Percentiles rank a stretch among this genome's conserved stretches.
phyloP scores from a whole-genome alignment of 345 rosid species.

The Citrus hindsii region DNA sequence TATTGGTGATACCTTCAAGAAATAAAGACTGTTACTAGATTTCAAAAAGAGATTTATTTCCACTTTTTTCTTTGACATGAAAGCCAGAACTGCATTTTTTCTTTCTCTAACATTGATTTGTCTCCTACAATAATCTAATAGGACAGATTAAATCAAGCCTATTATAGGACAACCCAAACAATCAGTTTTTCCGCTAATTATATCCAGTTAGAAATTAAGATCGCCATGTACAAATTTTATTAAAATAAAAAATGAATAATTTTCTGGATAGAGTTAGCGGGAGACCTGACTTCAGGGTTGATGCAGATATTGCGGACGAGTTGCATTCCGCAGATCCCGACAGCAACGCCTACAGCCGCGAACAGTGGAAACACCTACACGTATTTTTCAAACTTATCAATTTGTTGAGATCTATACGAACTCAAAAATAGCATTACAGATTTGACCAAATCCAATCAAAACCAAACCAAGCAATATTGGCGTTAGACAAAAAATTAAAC shows the following conservation, averaged over 20 bases:
- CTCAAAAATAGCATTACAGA: conserved; percentile 1
- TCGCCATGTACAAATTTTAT: not conserved
- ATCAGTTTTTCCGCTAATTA: not conserved
- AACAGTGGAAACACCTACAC: conserved; percentile 87
- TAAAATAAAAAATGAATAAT: not conserved
- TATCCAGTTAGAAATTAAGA: not conserved
- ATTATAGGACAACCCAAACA: too few relatives aligned
- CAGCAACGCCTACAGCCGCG: conserved; percentile 82
- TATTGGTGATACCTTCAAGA: too few relatives aligned
- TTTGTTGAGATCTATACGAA: conserved; percentile 19
- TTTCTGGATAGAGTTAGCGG: not conserved
- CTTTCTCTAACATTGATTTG: too few relatives aligned
- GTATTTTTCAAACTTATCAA: not conserved
- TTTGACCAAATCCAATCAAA: not conserved
- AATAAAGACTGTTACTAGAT: rapidly evolving
- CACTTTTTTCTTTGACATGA: too few relatives aligned
- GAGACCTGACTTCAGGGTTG: conserved; percentile 96
- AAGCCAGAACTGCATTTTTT: too few relatives aligned
- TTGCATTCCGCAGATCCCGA: conserved; percentile 84
- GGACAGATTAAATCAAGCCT: too few relatives aligned
- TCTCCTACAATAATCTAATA: too few relatives aligned
- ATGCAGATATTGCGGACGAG: conserved; percentile 80
- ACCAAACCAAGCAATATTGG: not conserved
- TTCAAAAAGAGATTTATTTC: too few relatives aligned
- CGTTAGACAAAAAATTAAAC: not conserved